Evolutionary conservation across 2,329 filamentous ascomycete genomes (phyloP).

Genomic region (Samsoniella hepiali): DNA sequence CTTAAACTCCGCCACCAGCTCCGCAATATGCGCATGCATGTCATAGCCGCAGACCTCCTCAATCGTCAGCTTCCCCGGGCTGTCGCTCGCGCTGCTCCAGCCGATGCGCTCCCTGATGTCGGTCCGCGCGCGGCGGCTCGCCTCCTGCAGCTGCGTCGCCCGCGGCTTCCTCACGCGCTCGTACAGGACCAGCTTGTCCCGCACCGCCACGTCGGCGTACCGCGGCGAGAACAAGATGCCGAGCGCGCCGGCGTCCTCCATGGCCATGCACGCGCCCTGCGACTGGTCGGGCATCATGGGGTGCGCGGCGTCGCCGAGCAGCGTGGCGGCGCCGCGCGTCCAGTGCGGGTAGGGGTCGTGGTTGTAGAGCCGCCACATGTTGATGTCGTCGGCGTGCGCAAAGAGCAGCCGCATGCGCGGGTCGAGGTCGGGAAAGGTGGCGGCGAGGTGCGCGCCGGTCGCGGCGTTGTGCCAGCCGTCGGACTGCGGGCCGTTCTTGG

Average conservation of each 20-base stretch:
- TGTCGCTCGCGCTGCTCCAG: conserved; percentile 53
- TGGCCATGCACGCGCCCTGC: conserved; percentile 64
- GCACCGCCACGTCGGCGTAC: conserved; percentile 39
- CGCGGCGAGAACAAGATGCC: conserved; percentile 52
- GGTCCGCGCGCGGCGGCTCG: conserved; percentile 48
- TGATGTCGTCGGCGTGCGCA: conserved; percentile 55
- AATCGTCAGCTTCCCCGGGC: conserved; percentile 55
- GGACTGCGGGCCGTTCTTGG: conserved; percentile 47
- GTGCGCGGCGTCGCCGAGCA: conserved; percentile 63
- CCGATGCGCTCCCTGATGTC: conserved; percentile 57
- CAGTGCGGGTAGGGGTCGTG: conserved; percentile 50
- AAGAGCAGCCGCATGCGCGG: conserved; percentile 51
- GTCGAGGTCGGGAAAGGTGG: conserved; percentile 56
- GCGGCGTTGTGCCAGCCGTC: conserved; percentile 53
- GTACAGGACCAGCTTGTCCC: conserved; percentile 44
- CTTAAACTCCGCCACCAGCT: conserved; percentile 5
- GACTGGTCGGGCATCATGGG: conserved; percentile 67
- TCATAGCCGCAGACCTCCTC: conserved; percentile 59
- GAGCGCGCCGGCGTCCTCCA: conserved; percentile 59
- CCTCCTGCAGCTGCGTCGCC: conserved; percentile 48
- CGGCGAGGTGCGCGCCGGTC: conserved; percentile 52
- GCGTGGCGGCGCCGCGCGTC: conserved; percentile 44
- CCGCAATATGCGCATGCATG: conserved; percentile 18
- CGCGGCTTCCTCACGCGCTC: conserved; percentile 47
- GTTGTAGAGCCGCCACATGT: conserved; percentile 54